These are phyloP conservation scores for Yamadazyma philogaea DNA, from an alignment of 805 yeast species.

Conservation along the genomic window DNA sequence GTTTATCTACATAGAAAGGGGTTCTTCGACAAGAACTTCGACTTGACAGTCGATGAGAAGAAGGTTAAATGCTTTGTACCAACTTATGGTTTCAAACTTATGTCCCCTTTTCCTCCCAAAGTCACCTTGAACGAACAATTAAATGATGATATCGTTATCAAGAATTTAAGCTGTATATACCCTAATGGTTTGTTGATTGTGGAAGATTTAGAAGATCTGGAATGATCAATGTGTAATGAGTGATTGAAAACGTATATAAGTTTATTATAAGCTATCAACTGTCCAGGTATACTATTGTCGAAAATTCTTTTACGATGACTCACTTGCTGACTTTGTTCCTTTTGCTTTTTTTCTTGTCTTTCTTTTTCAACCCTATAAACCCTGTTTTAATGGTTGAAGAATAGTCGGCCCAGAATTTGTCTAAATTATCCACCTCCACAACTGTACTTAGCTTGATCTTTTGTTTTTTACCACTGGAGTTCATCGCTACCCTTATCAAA, in stretches of 20 bases:
- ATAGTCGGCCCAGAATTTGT: constrained; percentile 75
- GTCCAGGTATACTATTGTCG: neutral
- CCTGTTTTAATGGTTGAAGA: constrained; percentile 67
- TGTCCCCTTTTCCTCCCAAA: constrained; percentile 40
- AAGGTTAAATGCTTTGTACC: constrained; percentile 24
- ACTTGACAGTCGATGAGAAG: constrained; percentile 22
- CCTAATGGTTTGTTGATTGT: constrained; percentile 56
- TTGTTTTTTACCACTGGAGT: constrained; percentile 40
- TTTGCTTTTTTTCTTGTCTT: constrained; percentile 74
- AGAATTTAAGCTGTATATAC: constrained; percentile 54
- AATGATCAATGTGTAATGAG: neutral
- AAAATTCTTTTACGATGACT: no score
- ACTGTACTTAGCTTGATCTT: constrained; percentile 70
- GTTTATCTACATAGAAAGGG: constrained; percentile 37
- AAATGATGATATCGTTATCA: constrained; percentile 42
- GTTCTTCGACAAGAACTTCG: constrained; percentile 32
- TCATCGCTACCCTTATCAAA: constrained; percentile 66
- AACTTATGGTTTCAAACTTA: constrained; percentile 29
- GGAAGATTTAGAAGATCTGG: constrained; percentile 32
- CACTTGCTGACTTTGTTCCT: constrained; percentile 26
- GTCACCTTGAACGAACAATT: constrained; percentile 24
- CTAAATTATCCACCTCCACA: constrained; percentile 59
- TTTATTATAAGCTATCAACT: neutral
- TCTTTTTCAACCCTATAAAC: constrained; percentile 73
- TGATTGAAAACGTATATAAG: neutral